Evolutionary conservation across 2,329 filamentous ascomycete species (phyloP).

Genomic region (Cercospora zeina): DNA sequence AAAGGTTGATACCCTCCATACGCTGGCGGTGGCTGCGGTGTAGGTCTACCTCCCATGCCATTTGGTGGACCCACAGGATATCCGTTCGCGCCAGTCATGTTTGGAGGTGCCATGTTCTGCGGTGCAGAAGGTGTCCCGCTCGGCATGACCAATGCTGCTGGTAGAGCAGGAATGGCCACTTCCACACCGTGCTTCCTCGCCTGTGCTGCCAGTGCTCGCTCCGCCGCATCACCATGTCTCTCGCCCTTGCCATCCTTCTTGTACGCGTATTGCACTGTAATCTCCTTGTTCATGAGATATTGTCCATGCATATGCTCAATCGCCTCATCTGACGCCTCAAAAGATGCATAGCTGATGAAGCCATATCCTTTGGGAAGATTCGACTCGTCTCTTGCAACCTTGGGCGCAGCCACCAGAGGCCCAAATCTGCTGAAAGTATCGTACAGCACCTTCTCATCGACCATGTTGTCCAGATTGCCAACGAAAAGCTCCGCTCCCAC

Average conservation of each 20-base stretch:
- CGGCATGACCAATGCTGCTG: slow-evolving; percentile 66
- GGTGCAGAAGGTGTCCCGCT: slow-evolving; percentile 45
- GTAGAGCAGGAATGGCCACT: slow-evolving; percentile 73
- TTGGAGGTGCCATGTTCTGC: slow-evolving; percentile 41
- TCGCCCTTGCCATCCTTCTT: slow-evolving; percentile 99
- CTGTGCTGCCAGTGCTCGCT: slow-evolving; percentile 85
- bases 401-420: slow-evolving; percentile 77
- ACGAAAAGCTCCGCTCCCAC: slow-evolving; percentile 97
- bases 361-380: slow-evolving; percentile 93
- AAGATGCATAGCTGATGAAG: slow-evolving; percentile 89
- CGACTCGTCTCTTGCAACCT: slow-evolving; percentile 86
- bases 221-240: slow-evolving; percentile 89
- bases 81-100: slow-evolving; percentile 28
- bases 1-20: slow-evolving; percentile 25
- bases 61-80: slow-evolving; percentile 39
- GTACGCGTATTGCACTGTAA: slow-evolving; percentile 96
- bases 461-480: slow-evolving; percentile 90
- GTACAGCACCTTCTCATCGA: slow-evolving; percentile 93
- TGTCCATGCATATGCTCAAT: slow-evolving; percentile 92
- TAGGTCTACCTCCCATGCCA: slow-evolving; percentile 37
- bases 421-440: slow-evolving; percentile 95
- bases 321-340: slow-evolving; percentile 89
- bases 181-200: slow-evolving; percentile 93
- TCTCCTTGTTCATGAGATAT: slow-evolving; percentile 95
- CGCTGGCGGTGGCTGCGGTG: slow-evolving; percentile 27